Evolutionary conservation across 2,329 filamentous ascomycete genomes (phyloP).

Genomic region (Microsporum audouinii): DNA sequence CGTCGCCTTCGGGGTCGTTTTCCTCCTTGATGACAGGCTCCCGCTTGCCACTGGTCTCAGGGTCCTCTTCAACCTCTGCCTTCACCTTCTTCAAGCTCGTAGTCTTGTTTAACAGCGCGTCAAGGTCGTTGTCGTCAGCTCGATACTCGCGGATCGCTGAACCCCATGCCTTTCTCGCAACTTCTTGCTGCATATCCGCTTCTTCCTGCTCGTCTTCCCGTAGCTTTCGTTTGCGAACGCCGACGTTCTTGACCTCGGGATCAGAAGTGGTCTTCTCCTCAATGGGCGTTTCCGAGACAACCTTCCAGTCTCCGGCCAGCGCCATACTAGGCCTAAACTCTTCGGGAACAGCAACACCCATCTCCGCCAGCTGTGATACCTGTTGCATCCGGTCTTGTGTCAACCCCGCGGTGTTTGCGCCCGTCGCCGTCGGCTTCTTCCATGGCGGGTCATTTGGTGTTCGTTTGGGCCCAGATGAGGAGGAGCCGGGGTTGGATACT

Average conservation of each 20-base stretch:
- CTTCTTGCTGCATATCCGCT: conserved; percentile 28
- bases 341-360: conserved; percentile 77
- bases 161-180: conserved; percentile 35
- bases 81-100: conserved; percentile 27
- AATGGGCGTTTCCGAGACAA: conserved; percentile 42
- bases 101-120: conserved; percentile 33
- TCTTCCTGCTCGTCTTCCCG: conserved; percentile 35
- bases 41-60: neutral
- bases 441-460: conserved; percentile 17
- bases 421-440: conserved; percentile 21
- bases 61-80: conserved; percentile 8
- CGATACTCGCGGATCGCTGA: conserved; percentile 32
- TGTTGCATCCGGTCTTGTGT: conserved; percentile 67
- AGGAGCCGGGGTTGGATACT: conserved; percentile 40
- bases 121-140: conserved; percentile 25
- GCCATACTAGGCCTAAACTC: conserved; percentile 70
- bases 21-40: neutral
- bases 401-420: conserved; percentile 21
- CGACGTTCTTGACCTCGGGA: conserved; percentile 33
- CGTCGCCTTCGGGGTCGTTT: neutral
- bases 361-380: conserved; percentile 71
- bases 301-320: conserved; percentile 79
- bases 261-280: conserved; percentile 24
- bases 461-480: conserved; percentile 13
- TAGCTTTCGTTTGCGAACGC: conserved; percentile 36